Evolutionary conservation across 2,329 filamentous ascomycete species (phyloP).

Genomic region (Arthrobotrys megalospora): DNA sequence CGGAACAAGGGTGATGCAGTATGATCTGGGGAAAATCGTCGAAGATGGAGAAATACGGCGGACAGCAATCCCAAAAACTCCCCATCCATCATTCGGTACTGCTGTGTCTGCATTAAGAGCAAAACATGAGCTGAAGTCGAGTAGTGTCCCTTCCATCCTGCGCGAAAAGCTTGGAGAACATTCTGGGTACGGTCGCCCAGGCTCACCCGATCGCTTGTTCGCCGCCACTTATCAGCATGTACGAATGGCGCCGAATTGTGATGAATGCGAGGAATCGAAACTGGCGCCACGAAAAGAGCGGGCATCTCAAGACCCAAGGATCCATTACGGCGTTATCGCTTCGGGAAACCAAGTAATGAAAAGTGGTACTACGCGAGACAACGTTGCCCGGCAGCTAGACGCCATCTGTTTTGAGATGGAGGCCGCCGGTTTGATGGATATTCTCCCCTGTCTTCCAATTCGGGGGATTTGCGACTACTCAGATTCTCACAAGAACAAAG

Average conservation of each 20-base stretch:
- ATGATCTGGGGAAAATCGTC: slow-evolving; percentile 63
- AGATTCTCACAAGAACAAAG: slow-evolving; percentile 56
- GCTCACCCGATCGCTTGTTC: slow-evolving; percentile 20
- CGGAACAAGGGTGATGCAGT: slow-evolving; percentile 64
- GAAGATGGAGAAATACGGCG: slow-evolving; percentile 39
- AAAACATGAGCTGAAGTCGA: slow-evolving; percentile 24
- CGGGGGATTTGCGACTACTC: slow-evolving; percentile 55
- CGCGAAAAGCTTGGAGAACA: slow-evolving; percentile 34
- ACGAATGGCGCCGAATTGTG: slow-evolving; percentile 2
- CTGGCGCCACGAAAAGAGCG: slow-evolving; percentile 4
- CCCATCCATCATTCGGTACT: slow-evolving; percentile 22
- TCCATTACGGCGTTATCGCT: slow-evolving; percentile 50
- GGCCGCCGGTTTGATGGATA: slow-evolving; percentile 49
- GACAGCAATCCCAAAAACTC: slow-evolving; percentile 42
- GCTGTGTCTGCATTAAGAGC: slow-evolving; percentile 38
- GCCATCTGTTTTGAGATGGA: slow-evolving; percentile 59
- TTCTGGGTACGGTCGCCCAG: slow-evolving; percentile 16
- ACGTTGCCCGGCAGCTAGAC: slow-evolving; percentile 37
- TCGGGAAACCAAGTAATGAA: slow-evolving; percentile 51
- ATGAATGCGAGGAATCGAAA: slow-evolving; percentile 32
- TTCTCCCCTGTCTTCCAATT: slow-evolving; percentile 47
- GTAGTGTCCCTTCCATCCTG: slow-evolving; percentile 41
- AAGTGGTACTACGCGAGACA: slow-evolving; percentile 38
- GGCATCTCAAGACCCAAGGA: background rate
- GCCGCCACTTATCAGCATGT: slow-evolving; percentile 37